Evolutionary conservation across 225 moss, liverwort and hornwort species (phyloP), one percentile per base, ranked within the genome.

Genomic region (Thuidium tamariscinum): DNA sequence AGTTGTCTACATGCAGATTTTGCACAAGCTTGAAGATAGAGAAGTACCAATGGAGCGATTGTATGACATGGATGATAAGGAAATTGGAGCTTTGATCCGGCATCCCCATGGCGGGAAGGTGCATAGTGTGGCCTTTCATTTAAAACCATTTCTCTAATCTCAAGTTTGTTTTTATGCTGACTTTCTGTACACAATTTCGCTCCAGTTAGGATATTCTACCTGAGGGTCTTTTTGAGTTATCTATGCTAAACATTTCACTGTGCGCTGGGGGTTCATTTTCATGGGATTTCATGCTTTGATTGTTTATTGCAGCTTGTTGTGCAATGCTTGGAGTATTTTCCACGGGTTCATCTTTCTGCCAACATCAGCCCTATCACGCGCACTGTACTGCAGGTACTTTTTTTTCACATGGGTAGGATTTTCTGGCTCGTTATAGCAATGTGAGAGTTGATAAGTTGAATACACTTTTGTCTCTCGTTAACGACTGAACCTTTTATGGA

Each of bases 351-450:
- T 85, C 97, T 99, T 84, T 91, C 94, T 86, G 96, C 93, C 79
- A 96, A 97, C 87, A 93, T 99, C 79, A 97, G 97, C 88, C 98
- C 98, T 66, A 99, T 99, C 77, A 99, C 98, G n/a, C 96, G 98
- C 32, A 96, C 98, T 73, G 95, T 99, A 72, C 95, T 99, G 67
- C 97, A 95, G 95, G 97, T 96, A 90, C 42, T 73, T 42, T 63
- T 84, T 67, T 20, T 37, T 60, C 36, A 73, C 18, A 72, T 78
- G 22, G 56, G 9, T 61, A 27, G 60, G 60, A 27, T 64, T 48
- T 59, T 80, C 64, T 59, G 48, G 29, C 77, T 60, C 71, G 37
- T 44, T 46, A 57, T 23, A 74, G 69, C 27, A 63, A 56, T 56
- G 74, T 57, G 80, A 9, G 41, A 74, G 71, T 87, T 78, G 75